Conservation (phyloP, 2,329 filamentous ascomycete genomes). For the Fusarium coicis region DNA sequence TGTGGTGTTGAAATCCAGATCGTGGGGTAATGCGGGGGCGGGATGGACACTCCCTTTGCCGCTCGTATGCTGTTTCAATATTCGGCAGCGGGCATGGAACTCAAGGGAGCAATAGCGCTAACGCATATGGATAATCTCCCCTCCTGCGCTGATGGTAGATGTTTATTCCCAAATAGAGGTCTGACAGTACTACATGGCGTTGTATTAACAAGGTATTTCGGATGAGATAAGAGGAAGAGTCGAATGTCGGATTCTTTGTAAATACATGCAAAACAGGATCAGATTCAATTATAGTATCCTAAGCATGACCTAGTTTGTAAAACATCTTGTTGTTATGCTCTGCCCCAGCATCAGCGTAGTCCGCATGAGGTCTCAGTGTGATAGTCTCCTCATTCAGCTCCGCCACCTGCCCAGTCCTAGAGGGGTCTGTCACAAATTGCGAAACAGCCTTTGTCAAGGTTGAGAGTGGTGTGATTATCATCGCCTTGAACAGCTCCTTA, state of each 20-base stretch:
- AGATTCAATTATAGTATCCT: rapidly evolving
- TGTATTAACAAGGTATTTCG: too few relatives aligned
- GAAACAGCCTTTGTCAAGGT: background rate
- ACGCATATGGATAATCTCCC: too few relatives aligned
- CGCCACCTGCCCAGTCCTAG: background rate
- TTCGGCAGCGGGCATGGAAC: background rate
- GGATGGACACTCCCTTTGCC: background rate
- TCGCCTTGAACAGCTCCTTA: background rate
- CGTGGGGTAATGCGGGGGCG: background rate
- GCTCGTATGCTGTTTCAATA: background rate
- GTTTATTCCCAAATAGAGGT: too few relatives aligned
- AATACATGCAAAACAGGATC: too few relatives aligned
- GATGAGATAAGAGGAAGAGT: too few relatives aligned
- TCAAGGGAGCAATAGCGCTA: too few relatives aligned
- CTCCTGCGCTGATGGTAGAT: too few relatives aligned
- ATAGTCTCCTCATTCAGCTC: background rate
- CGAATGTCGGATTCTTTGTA: too few relatives aligned
- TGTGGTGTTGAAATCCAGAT: background rate
- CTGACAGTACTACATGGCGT: too few relatives aligned
- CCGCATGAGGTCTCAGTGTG: background rate
- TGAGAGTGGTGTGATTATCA: background rate
- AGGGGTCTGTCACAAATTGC: background rate
- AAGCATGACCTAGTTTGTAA: conserved; percentile 1
- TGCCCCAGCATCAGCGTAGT: background rate
- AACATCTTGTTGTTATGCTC: conserved; percentile 13